phyloP scores from a whole-genome alignment of 1,284 basidiomycete species.

The Moniliella sp. region DNA sequence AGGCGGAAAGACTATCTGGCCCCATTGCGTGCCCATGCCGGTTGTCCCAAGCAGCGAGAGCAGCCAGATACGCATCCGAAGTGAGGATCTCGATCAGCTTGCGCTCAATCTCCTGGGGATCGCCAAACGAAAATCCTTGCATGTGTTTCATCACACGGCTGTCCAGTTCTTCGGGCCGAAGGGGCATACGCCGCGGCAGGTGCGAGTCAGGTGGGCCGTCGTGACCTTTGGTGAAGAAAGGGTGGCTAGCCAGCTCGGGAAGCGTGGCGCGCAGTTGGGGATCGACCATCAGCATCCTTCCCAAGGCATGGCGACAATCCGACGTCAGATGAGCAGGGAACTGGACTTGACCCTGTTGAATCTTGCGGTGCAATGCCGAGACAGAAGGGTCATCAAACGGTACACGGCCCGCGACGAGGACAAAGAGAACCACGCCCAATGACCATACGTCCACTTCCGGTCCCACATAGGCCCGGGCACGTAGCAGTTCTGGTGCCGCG shows the following conservation, averaged over 20 bases:
- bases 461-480: constrained; percentile 83
- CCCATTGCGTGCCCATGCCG: constrained; percentile 41
- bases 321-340: constrained; percentile 75
- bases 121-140: constrained; percentile 88
- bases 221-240: constrained; percentile 84
- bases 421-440: constrained; percentile 87
- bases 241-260: constrained; percentile 60
- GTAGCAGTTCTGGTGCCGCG: constrained; percentile 83
- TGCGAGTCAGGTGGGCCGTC: constrained; percentile 55
- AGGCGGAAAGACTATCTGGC: too few relatives aligned
- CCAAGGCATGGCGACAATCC: constrained; percentile 85
- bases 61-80: constrained; percentile 53
- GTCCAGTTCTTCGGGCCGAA: constrained; percentile 67
- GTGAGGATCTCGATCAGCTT: constrained; percentile 55
- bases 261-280: constrained; percentile 61
- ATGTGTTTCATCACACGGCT: constrained; percentile 64
- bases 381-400: constrained; percentile 97
- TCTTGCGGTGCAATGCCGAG: constrained; percentile 94
- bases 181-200: constrained; percentile 65
- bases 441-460: constrained; percentile 99
- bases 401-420: constrained; percentile 89
- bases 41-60: constrained; percentile 53
- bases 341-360: constrained; percentile 88
- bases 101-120: constrained; percentile 59
- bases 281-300: constrained; percentile 84